Base-by-base conservation (phyloP, 345 rosid genomes). In the Hibiscus mutabilis region DNA sequence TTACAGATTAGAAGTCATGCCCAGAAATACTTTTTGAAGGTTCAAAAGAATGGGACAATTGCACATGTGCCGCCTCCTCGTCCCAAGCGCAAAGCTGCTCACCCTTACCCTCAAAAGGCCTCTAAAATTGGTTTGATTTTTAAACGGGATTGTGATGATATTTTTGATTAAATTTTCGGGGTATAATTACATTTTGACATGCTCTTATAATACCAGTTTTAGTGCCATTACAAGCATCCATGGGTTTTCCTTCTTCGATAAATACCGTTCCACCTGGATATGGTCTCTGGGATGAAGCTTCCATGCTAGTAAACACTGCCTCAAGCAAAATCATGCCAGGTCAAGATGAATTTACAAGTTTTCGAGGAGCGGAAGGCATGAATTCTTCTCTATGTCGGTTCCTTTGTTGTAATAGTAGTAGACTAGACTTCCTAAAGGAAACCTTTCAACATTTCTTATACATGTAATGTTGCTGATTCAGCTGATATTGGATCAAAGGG, bases 41-140 rank as follows among this genome's bases (percentile, higher is more conserved):
- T 94, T 75, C 97, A 94, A 75, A 94, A 94, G 83, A 91, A 88
- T 21, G 98, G 98, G 60, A 80, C 98, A 21, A 66, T 82, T 55
- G 97, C 96, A 6, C 98, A 94, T 72, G 97, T 91, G 14, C 98
- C 98, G 44, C 96, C 98, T 21, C 98, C 98, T 71, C 89, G 97
- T 14, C 98, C 98, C 55, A 94, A 94, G 81, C 95, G 96, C 80
- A 94, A 94, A 87, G 96, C 98, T 62, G 68, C 93, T 18, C 97
- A 94, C 76, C 98, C 98, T 10, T 94, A 91, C 81, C 98, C 97
- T 1, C 97, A 94, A 67, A 94, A 94, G 77, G 96, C 96, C 2
- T 80, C 97, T 0, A 94, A 90, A 83, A 88, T 85, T 78, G 95
- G 97, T 91, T 56, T 52, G 87, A 84, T 13, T 47, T 52, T 14